A percentile compares a stretch with the other conserved stretches of the same genome.
Evolutionary conservation across 805 yeast species (phyloP).

Genomic region (Komagataella kurtzmanii): DNA sequence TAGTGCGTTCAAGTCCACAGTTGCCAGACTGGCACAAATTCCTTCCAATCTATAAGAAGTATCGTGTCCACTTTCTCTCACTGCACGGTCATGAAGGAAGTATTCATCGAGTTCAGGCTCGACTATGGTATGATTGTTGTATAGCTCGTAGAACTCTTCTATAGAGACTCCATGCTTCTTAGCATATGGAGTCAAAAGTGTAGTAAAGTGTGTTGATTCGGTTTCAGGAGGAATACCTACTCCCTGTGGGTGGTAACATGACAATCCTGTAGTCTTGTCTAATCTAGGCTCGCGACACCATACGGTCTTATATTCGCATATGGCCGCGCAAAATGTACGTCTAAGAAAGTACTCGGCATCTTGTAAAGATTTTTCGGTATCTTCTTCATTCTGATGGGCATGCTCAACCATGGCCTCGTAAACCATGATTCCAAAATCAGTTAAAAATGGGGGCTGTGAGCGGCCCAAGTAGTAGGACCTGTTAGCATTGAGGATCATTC

Average conservation of each 20-base stretch:
- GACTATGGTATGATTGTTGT: slow-evolving; percentile 48
- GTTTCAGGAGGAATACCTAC: slow-evolving; percentile 95
- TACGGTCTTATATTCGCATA: slow-evolving; percentile 69
- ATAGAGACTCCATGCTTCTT: slow-evolving; percentile 42
- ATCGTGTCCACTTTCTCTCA: slow-evolving; percentile 94
- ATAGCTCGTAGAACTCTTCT: slow-evolving; percentile 53
- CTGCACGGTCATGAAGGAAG: slow-evolving; percentile 85
- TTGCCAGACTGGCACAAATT: slow-evolving; percentile 77
- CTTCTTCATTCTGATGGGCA: slow-evolving; percentile 18
- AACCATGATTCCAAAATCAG: slow-evolving; percentile 77
- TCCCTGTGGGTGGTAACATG: slow-evolving; percentile 86
- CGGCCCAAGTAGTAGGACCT: slow-evolving; percentile 82
- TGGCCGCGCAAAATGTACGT: slow-evolving; percentile 64
- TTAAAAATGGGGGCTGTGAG: slow-evolving; percentile 93
- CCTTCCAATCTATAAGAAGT: slow-evolving; percentile 87
- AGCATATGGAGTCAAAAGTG: slow-evolving; percentile 56
- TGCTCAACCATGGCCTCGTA: slow-evolving; percentile 34
- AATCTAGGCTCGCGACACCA: slow-evolving; percentile 71
- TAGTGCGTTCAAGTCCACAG: slow-evolving; percentile 78
- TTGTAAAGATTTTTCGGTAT: slow-evolving; percentile 15
- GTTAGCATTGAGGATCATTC: slow-evolving; percentile 88
- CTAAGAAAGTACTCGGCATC: slow-evolving; percentile 44
- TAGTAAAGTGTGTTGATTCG: slow-evolving; percentile 75
- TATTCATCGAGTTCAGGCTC: slow-evolving; percentile 85
- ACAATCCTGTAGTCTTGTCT: slow-evolving; percentile 63